Base-by-base conservation (phyloP, 768 basidiomycete species). In the Termitomyces sp. region DNA sequence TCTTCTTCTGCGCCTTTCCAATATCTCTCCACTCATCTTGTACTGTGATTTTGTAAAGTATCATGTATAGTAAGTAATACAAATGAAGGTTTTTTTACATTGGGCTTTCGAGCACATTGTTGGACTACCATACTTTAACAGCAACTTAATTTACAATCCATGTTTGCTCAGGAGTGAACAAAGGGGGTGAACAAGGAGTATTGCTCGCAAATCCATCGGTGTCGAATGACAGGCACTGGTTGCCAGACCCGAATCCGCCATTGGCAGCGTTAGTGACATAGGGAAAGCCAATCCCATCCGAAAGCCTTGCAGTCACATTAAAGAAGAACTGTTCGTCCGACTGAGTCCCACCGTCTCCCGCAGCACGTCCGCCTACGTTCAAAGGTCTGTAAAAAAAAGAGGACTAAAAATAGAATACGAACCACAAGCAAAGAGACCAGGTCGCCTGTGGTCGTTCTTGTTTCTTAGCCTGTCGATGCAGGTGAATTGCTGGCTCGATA, bases 401-500 rank as follows among this genome's bases (percentile, higher is more conserved):
- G 9, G 36, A 41, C n/a, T 35, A 20, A 35, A 16, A 10, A 35
- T 20, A 33, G 10, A 16, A 33, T 8, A 52, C 64, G 41, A n/a
- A 68, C 69, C 69, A 44, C 68, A 69, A 47, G 70, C 66, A 33
- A 71, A 71, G 35, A 68, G 68, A 26, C 68, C 67, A 20, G 68
- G 68, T 35, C 68, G 67, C 44, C 48, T 66, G 20, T 64, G 63
- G 50, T 71, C 66, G 6, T 55, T 55, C 14, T 69, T 65, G 30
- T 69, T 69, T 18, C 61, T 56, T 56, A 67, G 61, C 26, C 67
- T 66, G 52, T 70, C 68, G 13, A 70, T 58, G 32, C 68, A 70
- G 26, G 67, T 70, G 46, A 69, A 58, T 38, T 70, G 69, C 52
- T 69, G 69, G 56, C 66, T 71, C 52, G 69, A 71, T 41, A 72